Percentiles rank a stretch among this genome's conserved stretches.
These are phyloP conservation scores for Neoscytalidium dimidiatum DNA, from an alignment of 2,329 filamentous ascomycete genomes.

Conservation along the genomic window DNA sequence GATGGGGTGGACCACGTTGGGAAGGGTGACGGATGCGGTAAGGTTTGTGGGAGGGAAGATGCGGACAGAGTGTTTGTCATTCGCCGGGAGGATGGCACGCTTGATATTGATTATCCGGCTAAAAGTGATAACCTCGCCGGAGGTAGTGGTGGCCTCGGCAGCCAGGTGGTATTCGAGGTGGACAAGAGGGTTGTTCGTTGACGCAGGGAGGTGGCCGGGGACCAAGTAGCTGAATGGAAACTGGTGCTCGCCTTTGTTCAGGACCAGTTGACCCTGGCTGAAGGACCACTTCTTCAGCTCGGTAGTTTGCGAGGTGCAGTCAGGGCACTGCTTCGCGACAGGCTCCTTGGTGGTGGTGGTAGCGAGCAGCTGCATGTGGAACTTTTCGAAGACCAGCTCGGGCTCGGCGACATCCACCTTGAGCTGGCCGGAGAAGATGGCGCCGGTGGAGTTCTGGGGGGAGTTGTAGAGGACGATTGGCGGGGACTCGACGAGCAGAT, in stretches of 20 bases:
- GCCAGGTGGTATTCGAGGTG: slow-evolving; percentile 75
- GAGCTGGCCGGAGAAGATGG: slow-evolving; percentile 81
- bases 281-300: slow-evolving; percentile 81
- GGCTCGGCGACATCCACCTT: slow-evolving; percentile 69
- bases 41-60: slow-evolving; percentile 97
- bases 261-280: slow-evolving; percentile 51
- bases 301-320: slow-evolving; percentile 71
- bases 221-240: slow-evolving; percentile 91
- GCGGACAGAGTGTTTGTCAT: slow-evolving; percentile 85
- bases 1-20: slow-evolving; percentile 81
- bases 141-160: slow-evolving; percentile 54
- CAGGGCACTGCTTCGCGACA: slow-evolving; percentile 74
- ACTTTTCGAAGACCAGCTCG: slow-evolving; percentile 66
- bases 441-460: slow-evolving; percentile 74
- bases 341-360: slow-evolving; percentile 79
- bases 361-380: slow-evolving; percentile 71
- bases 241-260: slow-evolving; percentile 63
- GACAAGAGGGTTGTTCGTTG: slow-evolving; percentile 72
- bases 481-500: slow-evolving; percentile 76
- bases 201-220: slow-evolving; percentile 81
- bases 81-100: slow-evolving; percentile 76
- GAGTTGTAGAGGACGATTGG: slow-evolving; percentile 82
- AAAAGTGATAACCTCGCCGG: slow-evolving; percentile 64
- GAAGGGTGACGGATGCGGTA: slow-evolving; percentile 79
- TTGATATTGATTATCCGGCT: slow-evolving; percentile 71